A percentile compares a stretch with the other conserved stretches of the same genome.
Conservation (phyloP, 2,329 filamentous ascomycete genomes). For the Fusarium lateritium region DNA sequence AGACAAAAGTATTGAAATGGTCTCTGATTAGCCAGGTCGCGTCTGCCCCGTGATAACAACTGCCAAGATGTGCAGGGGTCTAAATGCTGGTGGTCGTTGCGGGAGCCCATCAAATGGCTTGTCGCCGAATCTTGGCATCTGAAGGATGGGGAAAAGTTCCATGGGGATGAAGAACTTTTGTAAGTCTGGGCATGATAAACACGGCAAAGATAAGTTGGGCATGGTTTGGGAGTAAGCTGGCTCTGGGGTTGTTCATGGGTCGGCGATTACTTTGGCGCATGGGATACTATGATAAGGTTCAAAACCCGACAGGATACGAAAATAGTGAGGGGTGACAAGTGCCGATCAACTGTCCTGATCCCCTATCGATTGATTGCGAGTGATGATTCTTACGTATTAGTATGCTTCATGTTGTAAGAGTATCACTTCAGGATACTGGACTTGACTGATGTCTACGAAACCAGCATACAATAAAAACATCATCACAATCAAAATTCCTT, state of each 20-base stretch:
- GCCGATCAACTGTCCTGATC: neutral
- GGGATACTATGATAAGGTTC: constrained; percentile 11
- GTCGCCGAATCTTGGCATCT: constrained; percentile 18
- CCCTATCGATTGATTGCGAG: neutral
- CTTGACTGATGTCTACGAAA: neutral
- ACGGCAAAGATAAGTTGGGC: constrained; percentile 32
- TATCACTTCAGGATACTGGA: neutral
- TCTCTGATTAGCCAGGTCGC: constrained; percentile 24
- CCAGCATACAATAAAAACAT: neutral
- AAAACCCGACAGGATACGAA: constrained; percentile 18
- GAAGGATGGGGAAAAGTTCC: neutral
- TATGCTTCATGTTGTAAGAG: neutral
- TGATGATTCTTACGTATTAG: neutral
- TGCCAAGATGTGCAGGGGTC: constrained; percentile 31
- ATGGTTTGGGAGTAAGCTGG: neutral
- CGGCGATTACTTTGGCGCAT: neutral
- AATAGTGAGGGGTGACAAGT: neutral
- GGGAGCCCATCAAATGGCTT: constrained; percentile 27
- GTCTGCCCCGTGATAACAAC: constrained; percentile 37
- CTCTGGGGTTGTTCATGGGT: neutral
- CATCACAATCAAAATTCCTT: neutral
- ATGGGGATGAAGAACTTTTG: constrained; percentile 39
- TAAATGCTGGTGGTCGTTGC: constrained; percentile 7
- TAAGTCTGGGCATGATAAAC: constrained; percentile 39
- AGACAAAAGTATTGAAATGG: neutral